Evolutionary conservation across 2,329 filamentous ascomycete genomes (phyloP).

Genomic region (Talaromyces sp.): DNA sequence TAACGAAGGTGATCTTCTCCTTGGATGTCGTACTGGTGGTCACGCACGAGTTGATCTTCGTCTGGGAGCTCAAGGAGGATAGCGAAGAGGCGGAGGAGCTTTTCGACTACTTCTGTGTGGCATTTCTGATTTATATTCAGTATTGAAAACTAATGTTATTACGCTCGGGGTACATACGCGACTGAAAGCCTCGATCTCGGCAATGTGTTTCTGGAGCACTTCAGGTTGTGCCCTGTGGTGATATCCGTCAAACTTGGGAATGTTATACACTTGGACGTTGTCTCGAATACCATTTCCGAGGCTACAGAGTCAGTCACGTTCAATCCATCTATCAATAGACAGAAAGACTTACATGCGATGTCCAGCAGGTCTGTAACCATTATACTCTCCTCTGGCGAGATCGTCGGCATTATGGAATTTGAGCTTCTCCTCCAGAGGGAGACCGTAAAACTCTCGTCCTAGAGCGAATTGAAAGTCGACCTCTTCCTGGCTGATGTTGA

Average conservation of each 20-base stretch:
- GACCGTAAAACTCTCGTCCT: constrained; percentile 56
- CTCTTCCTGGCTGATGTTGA: constrained; percentile 58
- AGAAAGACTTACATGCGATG: constrained; percentile 29
- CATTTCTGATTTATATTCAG: constrained; percentile 24
- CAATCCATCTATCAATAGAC: neutral
- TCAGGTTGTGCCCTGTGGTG: constrained; percentile 48
- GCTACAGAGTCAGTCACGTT: constrained; percentile 18
- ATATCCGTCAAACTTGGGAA: constrained; percentile 55
- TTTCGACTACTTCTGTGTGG: constrained; percentile 32
- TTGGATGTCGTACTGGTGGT: constrained; percentile 57
- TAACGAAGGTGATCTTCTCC: constrained; percentile 62
- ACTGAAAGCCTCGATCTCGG: constrained; percentile 55
- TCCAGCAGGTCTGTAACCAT: constrained; percentile 54
- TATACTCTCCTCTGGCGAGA: constrained; percentile 54
- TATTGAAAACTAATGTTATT: no score
- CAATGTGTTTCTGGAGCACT: constrained; percentile 48
- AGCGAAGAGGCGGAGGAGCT: constrained; percentile 58
- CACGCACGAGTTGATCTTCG: constrained; percentile 54
- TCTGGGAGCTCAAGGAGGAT: constrained; percentile 59
- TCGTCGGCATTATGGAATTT: constrained; percentile 49
- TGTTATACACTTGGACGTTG: constrained; percentile 59
- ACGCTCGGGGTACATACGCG: neutral
- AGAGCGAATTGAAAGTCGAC: constrained; percentile 61
- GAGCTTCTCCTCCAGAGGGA: constrained; percentile 57
- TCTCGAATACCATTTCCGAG: constrained; percentile 47